These are phyloP conservation scores for Arbutus unedo DNA, from an alignment of 148 eudicot genomes.

Conservation along the genomic window DNA sequence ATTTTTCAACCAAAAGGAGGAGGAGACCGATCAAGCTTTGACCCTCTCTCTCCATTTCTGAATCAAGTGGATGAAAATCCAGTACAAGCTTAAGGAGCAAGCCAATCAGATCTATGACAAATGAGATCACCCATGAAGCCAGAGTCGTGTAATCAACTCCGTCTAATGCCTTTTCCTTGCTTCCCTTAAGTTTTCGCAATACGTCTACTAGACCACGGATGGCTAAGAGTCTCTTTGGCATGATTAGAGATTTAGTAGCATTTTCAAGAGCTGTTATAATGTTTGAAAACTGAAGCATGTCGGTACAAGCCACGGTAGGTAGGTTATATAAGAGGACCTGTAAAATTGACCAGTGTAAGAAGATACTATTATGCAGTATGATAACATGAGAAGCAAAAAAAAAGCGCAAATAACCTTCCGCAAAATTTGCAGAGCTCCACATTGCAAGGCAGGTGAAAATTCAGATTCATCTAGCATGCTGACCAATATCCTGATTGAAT, in stretches of 20 bases:
- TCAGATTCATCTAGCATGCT: slow-evolving; percentile 40
- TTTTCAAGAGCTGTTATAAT: slow-evolving; percentile 37
- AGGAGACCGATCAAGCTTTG: slow-evolving; percentile 45
- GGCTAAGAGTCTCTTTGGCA: slow-evolving; percentile 51
- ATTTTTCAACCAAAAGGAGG: slow-evolving; percentile 34
- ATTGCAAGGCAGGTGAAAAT: slow-evolving; percentile 44
- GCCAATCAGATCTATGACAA: slow-evolving; percentile 42
- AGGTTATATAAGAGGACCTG: slow-evolving; percentile 52
- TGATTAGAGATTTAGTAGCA: slow-evolving; percentile 40
- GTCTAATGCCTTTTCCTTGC: slow-evolving; percentile 25
- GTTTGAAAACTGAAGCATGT: slow-evolving; percentile 39
- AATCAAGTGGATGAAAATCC: slow-evolving; percentile 25
- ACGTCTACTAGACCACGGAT: slow-evolving; percentile 40
- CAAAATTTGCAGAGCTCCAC: slow-evolving; percentile 52
- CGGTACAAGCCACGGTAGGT: slow-evolving; percentile 25
- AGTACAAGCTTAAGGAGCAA: slow-evolving; percentile 29
- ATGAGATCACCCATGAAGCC: slow-evolving; percentile 37
- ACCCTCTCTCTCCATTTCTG: slow-evolving; percentile 40
- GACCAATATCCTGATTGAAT: slow-evolving; percentile 36
- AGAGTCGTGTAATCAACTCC: slow-evolving; percentile 31
- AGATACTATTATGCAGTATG: not conserved
- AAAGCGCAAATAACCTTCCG: slow-evolving; percentile 43
- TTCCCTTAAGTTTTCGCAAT: slow-evolving; percentile 41
- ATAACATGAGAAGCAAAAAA: not conserved
- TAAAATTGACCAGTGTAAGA: slow-evolving; percentile 21